Evolutionary conservation across 306 rosid genomes (phyloP), one percentile per base, ranked within the genome.

Genomic region (Potentilla sterilis): DNA sequence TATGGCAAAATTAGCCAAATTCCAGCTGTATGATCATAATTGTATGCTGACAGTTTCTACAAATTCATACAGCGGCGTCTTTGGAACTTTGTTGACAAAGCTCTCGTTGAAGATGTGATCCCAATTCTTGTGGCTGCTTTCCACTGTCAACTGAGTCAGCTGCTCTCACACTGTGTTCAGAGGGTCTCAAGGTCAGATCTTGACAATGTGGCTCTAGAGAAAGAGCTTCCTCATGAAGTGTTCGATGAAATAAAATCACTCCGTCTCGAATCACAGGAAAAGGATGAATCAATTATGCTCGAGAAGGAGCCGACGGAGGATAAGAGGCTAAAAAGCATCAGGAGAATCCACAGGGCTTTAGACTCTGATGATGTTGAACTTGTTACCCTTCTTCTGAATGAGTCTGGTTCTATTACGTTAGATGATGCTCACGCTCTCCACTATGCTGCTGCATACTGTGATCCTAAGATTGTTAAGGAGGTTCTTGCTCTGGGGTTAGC

Each of bases 311-410:
- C 62, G 9, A 24, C 13, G 41, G 84, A 70, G 71, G 90, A 88
- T 32, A 96, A 86, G 89, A 81, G 85, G 80, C 32, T 38, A 9
- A 65, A 65, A 38, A 65, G 69, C 32, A 76, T 89, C 69, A 75
- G 80, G 83, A 84, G 78, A 73, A 88, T 96, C 84, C 96, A 79
- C 77, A 86, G 81, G 63, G 93, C 99, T 7, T 83, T 96, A 77
- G 98, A 96, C 76, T 89, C 89, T 66, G 99, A 96, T 79, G 99
- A 96, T 79, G 91, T 96, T 75, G 97, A 92, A 81, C 89, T 96
- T 7, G 88, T 96, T 72, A 82, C 75, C 77, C 96, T 92, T 78
- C 93, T 96, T 73, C 81, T 96, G 51, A 68, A 76, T 0, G 99
- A 96, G 81, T 92, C 99, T 63, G 83, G 67, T 65, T 65, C 47